Conservation (phyloP, 2,329 filamentous ascomycete genomes). For the Cladophialophora exuberans region DNA sequence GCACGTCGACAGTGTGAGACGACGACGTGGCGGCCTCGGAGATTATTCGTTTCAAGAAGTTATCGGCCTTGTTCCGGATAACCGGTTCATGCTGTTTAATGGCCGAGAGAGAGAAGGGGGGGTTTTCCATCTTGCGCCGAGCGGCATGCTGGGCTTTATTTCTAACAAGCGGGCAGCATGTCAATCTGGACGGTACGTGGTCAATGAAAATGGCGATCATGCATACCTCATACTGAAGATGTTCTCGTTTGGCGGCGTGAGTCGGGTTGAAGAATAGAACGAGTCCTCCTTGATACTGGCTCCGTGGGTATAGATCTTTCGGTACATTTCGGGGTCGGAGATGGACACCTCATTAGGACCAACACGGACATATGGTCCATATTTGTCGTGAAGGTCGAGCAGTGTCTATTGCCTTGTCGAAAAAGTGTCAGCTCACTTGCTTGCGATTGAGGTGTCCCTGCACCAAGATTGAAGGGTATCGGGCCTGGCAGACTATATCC, state of each 20-base stretch:
- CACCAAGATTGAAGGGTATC: no score
- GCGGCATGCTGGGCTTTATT: constrained; percentile 15
- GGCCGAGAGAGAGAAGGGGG: constrained; percentile 14
- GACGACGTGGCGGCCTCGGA: neutral
- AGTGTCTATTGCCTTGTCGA: no score
- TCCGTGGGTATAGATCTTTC: constrained; percentile 13
- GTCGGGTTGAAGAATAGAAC: constrained; percentile 13
- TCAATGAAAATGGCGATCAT: no score
- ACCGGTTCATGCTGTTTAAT: constrained; percentile 16
- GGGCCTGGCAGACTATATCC: no score
- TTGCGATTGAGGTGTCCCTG: no score
- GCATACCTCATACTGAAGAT: neutral
- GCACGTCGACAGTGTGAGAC: constrained; percentile 8
- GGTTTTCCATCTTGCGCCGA: constrained; percentile 19
- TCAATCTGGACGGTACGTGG: no score
- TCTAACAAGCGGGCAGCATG: no score
- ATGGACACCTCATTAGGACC: constrained; percentile 49
- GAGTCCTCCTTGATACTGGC: neutral
- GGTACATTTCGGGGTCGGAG: constrained; percentile 32
- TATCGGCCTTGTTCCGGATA: constrained; percentile 13
- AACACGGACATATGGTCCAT: constrained; percentile 46
- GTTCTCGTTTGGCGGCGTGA: constrained; percentile 6
- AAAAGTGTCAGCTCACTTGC: no score
- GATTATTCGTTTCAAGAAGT: constrained; percentile 15
- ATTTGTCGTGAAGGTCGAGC: constrained; percentile 38